Evolutionary conservation across 2,329 filamentous ascomycete genomes (phyloP), one percentile per base, ranked within the genome.

Genomic region (Coniochaeta sp.): DNA sequence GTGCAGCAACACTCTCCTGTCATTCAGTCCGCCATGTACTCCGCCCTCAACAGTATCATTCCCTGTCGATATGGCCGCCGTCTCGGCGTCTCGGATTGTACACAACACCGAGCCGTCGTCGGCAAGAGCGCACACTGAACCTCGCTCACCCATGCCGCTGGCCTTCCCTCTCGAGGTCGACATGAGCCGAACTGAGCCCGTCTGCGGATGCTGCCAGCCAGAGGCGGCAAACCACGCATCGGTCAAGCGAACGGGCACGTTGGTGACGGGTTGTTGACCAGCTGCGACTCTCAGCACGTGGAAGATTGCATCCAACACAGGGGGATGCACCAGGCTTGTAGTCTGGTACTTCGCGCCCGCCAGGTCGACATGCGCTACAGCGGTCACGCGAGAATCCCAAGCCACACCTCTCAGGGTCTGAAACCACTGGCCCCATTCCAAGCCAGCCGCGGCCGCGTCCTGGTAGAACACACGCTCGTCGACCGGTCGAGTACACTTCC

Each of bases 231-330:
- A 61, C 67, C 68, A 70, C 3, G 62, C 63, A 46, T 68, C 57
- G 6, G 47, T 38, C 4, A 70, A 47, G 16, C 55, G 51, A 14
- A 60, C 57, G 5, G 67, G 67, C 12, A 71, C 59, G 7, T 64
- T 61, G n/a, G 60, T 61, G 2, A 52, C 50, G 12, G 56, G 53
- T 7, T 51, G 53, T 22, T 53, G 26, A 4, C 51, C 33, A 3
- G 60, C 51, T 12, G 59, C 58, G 3, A 59, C 60, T 16, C 58
- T 51, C 8, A 67, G 50, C 12, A 65, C 56, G 6, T 71, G 67
- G 48, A 71, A 62, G 9, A 60, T 61, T 0, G 62, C 57, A 52
- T 73, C 70, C 4, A 73, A 56, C 6, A 71, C 57, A 10, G 65
- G 63, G 1, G 69, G 70, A 50, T 72, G 70, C 13, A 70, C 61